These are phyloP conservation scores for Syzygium aqueum DNA, from an alignment of 345 rosid genomes.

Conservation along the genomic window DNA sequence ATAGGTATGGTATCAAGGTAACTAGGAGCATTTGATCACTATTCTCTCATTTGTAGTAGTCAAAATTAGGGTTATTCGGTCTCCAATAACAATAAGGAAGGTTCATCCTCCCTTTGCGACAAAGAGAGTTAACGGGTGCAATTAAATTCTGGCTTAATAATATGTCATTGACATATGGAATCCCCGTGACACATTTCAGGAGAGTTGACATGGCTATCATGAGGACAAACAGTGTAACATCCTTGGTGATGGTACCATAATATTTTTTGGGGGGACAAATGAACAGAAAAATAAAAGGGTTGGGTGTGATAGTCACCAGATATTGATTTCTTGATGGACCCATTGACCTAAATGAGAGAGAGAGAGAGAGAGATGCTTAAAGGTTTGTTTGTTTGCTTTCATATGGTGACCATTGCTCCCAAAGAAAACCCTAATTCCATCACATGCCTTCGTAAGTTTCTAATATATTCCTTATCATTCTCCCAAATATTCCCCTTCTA, in stretches of 20 bases:
- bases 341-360: slow-evolving; percentile 1
- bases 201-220: neutral
- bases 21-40: neutral
- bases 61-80: neutral
- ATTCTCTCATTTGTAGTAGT: neutral
- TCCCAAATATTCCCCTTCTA: slow-evolving; percentile 4
- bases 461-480: slow-evolving; percentile 1
- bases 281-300: neutral
- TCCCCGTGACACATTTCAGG: neutral
- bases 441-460: neutral
- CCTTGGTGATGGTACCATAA: neutral
- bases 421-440: neutral
- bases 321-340: neutral
- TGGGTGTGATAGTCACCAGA: slow-evolving; percentile 1
- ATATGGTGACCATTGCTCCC: neutral
- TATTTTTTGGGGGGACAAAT: neutral
- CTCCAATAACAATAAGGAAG: neutral
- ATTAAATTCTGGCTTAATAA: neutral
- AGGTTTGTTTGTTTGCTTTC: slow-evolving; percentile 5
- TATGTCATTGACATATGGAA: neutral
- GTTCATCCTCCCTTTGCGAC: neutral
- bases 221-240: neutral
- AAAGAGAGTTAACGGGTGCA: neutral
- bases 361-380: neutral
- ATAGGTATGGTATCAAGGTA: neutral